Percentiles rank a stretch among this genome's conserved stretches.
These are phyloP conservation scores for Fomitopsis schrenkii DNA, from an alignment of 1,284 basidiomycete species.

Conservation along the genomic window DNA sequence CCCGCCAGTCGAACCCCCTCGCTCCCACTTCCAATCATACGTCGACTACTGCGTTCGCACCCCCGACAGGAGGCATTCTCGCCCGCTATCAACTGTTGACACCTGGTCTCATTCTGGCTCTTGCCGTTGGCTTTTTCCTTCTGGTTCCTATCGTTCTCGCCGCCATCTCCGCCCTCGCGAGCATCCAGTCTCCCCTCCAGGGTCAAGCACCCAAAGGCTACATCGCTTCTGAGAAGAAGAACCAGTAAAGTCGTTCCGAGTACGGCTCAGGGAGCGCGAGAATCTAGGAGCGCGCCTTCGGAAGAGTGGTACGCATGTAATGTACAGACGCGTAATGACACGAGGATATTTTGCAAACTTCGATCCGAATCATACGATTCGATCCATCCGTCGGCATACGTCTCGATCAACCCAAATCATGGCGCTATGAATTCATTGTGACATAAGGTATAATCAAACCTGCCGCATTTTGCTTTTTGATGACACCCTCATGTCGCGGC, in stretches of 20 bases:
- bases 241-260: slow-evolving; percentile 42
- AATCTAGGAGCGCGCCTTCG: not conserved
- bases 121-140: slow-evolving; percentile 68
- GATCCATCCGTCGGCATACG: too few species aligned
- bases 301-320: not conserved
- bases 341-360: too few species aligned
- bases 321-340: not conserved
- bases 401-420: too few species aligned
- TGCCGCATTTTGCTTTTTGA: too few species aligned
- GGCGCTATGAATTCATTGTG: too few species aligned
- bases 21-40: slow-evolving; percentile 14
- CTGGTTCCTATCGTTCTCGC: slow-evolving; percentile 67
- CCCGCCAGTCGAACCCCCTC: slow-evolving; percentile 13
- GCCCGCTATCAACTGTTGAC: slow-evolving; percentile 77
- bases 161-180: slow-evolving; percentile 66
- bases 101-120: slow-evolving; percentile 68
- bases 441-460: too few species aligned
- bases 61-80: slow-evolving; percentile 54
- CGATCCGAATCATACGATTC: too few species aligned
- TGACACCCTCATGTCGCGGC: too few species aligned
- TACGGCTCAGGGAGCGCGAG: not conserved
- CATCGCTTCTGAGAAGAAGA: slow-evolving; percentile 73
- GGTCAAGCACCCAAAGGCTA: slow-evolving; percentile 63
- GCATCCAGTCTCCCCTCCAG: slow-evolving; percentile 71
- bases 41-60: slow-evolving; percentile 16